Evolutionary conservation across 768 basidiomycete genomes (phyloP), one percentile per base, ranked within the genome.

Genomic region (Russula dissimulans): DNA sequence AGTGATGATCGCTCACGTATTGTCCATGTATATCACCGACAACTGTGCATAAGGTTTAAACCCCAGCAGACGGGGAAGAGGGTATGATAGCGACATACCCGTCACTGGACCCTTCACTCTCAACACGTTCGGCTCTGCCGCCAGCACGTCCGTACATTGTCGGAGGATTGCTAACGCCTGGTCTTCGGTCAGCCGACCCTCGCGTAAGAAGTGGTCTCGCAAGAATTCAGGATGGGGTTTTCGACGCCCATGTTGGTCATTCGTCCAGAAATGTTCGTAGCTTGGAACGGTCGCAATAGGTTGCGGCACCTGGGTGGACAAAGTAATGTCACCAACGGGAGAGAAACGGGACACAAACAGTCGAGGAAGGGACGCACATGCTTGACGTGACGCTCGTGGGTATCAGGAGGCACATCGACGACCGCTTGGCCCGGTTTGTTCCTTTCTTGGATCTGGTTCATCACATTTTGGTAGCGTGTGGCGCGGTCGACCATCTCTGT

Each of bases 1-100:
- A 36, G 34, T 10, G 17, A 32, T 10, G 22, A 15, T 29, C 36
- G 29, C 76, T 71, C 67, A 93, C 92, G 72, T 92, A 97, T 89
- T 97, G 93, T 14, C 93, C 93, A 67, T 97, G 93, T 53, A 97
- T 91, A 76, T 97, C 93, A 12, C 93, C 93, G 68, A 93, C 94
- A 65, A 97, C 92, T 93, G 65, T 8, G 57, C 66, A 32, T 38
- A 59, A 32, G n/a, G 9, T 49, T 61, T 17, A 51, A 54, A 17
- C 31, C 18, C 34, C 34, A 15, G 53, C 5, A 9, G 18, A 29
- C n/a, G n/a, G 5, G 41, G 10, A 34, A 8, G 34, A 36, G 6
- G 11, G 44, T 6, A 43, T 49, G 15, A 42, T 4, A 5, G 43
- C 43, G 31, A 78, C 87, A 66, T 68, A 91, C 91, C 89, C 38